Conservation (phyloP, 805 yeast species). For the Pichia deserticola region DNA sequence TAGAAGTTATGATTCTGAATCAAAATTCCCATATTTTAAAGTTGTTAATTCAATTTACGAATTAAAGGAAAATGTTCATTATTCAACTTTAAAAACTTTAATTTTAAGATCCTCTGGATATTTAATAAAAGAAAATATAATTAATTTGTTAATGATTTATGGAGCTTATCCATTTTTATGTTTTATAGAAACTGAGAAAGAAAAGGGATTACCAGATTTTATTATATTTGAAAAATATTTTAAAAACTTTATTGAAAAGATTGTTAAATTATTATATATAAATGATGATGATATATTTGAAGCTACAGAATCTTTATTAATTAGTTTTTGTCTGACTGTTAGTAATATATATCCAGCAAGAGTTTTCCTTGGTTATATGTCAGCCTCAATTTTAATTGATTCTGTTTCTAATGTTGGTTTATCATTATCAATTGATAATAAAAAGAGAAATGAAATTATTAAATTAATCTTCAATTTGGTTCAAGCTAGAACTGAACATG, state of each 20-base stretch:
- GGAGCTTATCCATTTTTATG: constrained; percentile 29
- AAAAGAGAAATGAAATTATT: constrained; percentile 27
- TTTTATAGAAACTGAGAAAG: constrained; percentile 13
- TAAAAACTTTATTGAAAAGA: constrained; percentile 22
- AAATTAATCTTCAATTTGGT: constrained; percentile 34
- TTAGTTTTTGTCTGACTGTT: constrained; percentile 27
- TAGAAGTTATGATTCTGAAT: constrained; percentile 2
- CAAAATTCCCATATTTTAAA: constrained; percentile 5
- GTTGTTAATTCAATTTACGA: neutral
- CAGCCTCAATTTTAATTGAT: constrained; percentile 32
- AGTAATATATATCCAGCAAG: constrained; percentile 23
- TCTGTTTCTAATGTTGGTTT: constrained; percentile 27
- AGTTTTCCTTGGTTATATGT: constrained; percentile 32
- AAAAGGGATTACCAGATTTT: constrained; percentile 6
- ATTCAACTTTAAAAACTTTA: neutral
- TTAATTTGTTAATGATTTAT: constrained; percentile 27
- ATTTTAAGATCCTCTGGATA: neutral
- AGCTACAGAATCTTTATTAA: constrained; percentile 31
- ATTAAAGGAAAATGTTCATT: neutral
- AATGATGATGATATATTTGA: constrained; percentile 28
- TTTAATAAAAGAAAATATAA: constrained; percentile 15
- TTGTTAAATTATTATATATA: constrained; percentile 33
- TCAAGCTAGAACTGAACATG: constrained; percentile 26
- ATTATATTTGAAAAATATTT: constrained; percentile 16
- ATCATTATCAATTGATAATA: constrained; percentile 17